phyloP scores from a whole-genome alignment of 768 basidiomycete genomes.

The Russula virescens region DNA sequence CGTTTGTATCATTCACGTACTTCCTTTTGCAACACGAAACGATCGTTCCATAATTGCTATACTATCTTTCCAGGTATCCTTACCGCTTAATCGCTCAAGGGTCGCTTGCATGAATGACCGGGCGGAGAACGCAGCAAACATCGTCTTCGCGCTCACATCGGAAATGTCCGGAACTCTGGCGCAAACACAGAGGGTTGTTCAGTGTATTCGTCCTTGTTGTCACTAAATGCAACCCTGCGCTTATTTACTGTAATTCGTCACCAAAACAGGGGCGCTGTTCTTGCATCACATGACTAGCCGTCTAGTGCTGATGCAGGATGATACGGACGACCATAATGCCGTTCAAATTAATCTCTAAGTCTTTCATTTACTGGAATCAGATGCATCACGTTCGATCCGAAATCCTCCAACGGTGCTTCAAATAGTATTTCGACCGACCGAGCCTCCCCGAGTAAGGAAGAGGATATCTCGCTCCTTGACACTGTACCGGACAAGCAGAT shows the following conservation, averaged over 20 bases:
- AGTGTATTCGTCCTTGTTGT: conserved; percentile 29
- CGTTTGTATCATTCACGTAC: too few relatives aligned
- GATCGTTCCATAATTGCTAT: too few relatives aligned
- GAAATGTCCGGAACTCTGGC: too few relatives aligned
- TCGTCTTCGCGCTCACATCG: too few relatives aligned
- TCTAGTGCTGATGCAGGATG: conserved; percentile 30
- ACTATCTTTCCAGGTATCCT: too few relatives aligned
- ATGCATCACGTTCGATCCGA: conserved; percentile 18
- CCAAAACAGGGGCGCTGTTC: conserved; percentile 40
- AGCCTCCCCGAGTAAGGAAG: neutral
- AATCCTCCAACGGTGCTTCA: neutral
- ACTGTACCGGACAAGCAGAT: conserved; percentile 14
- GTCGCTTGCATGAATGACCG: too few relatives aligned
- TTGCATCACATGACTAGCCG: conserved; percentile 40
- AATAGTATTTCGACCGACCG: neutral
- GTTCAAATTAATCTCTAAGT: conserved; percentile 42
- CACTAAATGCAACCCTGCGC: neutral
- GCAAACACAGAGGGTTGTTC: conserved; percentile 42
- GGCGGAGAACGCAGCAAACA: too few relatives aligned
- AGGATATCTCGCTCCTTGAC: conserved; percentile 1
- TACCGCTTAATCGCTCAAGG: too few relatives aligned
- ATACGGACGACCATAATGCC: conserved; percentile 33
- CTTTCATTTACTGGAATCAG: conserved; percentile 25
- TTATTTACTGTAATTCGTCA: neutral
- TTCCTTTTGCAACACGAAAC: too few relatives aligned